These are phyloP conservation scores for Kockiozyma suomiensis DNA, from an alignment of 805 yeast genomes.

Conservation along the genomic window DNA sequence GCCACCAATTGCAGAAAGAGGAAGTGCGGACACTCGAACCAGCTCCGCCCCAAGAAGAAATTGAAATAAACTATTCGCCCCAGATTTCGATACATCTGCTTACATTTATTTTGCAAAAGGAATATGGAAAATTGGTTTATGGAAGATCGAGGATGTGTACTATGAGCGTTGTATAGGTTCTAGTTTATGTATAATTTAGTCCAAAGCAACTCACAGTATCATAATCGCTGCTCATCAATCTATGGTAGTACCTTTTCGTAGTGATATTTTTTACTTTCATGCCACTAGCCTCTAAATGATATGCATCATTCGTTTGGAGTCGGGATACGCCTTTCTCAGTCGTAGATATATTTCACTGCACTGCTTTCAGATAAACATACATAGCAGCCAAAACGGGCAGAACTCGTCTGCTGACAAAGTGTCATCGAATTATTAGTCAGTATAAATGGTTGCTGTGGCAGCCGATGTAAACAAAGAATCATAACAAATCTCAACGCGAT, in stretches of 20 bases:
- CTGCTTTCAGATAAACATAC: too few species aligned
- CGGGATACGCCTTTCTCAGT: too few species aligned
- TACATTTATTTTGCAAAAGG: background rate
- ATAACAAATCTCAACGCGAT: background rate
- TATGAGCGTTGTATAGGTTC: conserved; percentile 2
- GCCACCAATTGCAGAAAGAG: conserved; percentile 99
- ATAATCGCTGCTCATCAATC: too few species aligned
- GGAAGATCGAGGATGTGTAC: background rate
- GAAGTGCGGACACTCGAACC: conserved; percentile 99
- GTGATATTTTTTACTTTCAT: too few species aligned
- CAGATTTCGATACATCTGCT: background rate
- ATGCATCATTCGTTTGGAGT: too few species aligned
- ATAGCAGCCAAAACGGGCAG: too few species aligned
- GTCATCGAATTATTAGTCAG: too few species aligned
- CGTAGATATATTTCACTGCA: too few species aligned
- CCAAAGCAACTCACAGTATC: background rate
- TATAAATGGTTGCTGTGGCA: conserved; percentile 8
- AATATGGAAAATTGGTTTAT: background rate
- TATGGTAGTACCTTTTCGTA: too few species aligned
- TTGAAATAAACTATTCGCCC: conserved; percentile 58
- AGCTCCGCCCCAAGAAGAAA: conserved; percentile 87
- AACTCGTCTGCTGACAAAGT: too few species aligned
- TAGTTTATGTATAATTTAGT: background rate
- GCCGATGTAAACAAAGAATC: conserved; percentile 7
- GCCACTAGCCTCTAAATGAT: too few species aligned